phyloP scores from a whole-genome alignment of 1,284 basidiomycete genomes.

The Stereum hirsutum region DNA sequence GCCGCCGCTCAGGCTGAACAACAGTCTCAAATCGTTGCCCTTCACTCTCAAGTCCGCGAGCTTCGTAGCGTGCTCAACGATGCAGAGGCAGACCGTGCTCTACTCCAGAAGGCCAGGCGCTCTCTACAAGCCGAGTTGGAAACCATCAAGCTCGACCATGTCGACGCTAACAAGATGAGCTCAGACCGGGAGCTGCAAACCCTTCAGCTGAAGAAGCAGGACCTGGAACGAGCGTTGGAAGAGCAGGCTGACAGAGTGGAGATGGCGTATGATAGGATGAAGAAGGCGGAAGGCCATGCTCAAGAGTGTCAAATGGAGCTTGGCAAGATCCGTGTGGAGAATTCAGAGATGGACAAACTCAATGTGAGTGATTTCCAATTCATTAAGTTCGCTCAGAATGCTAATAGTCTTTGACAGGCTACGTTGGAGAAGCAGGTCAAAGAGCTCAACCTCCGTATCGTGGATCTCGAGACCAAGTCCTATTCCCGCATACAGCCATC shows the following conservation, averaged over 20 bases:
- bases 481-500: slow-evolving; percentile 49
- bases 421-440: slow-evolving; percentile 77
- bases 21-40: slow-evolving; percentile 73
- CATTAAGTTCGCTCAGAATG: neutral
- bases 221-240: slow-evolving; percentile 70
- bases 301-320: slow-evolving; percentile 70
- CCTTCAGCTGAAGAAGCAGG: slow-evolving; percentile 70
- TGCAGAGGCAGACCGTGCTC: slow-evolving; percentile 70
- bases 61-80: slow-evolving; percentile 75
- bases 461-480: slow-evolving; percentile 75
- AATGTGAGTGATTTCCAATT: slow-evolving; percentile 60
- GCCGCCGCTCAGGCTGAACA: slow-evolving; percentile 67
- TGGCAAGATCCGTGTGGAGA: slow-evolving; percentile 66
- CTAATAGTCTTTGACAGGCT: slow-evolving; percentile 35
- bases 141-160: slow-evolving; percentile 67
- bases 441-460: slow-evolving; percentile 70
- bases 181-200: slow-evolving; percentile 70
- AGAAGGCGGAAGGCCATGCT: slow-evolving; percentile 69
- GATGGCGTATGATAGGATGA: slow-evolving; percentile 70
- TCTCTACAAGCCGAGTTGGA: slow-evolving; percentile 74
- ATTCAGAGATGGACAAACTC: slow-evolving; percentile 66
- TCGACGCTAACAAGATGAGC: slow-evolving; percentile 61
- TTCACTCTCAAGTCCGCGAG: slow-evolving; percentile 81
- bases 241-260: slow-evolving; percentile 68
- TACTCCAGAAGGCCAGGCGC: slow-evolving; percentile 77